Evolutionary conservation across 1,284 basidiomycete genomes (phyloP).

Genomic region (Irpex sp.): DNA sequence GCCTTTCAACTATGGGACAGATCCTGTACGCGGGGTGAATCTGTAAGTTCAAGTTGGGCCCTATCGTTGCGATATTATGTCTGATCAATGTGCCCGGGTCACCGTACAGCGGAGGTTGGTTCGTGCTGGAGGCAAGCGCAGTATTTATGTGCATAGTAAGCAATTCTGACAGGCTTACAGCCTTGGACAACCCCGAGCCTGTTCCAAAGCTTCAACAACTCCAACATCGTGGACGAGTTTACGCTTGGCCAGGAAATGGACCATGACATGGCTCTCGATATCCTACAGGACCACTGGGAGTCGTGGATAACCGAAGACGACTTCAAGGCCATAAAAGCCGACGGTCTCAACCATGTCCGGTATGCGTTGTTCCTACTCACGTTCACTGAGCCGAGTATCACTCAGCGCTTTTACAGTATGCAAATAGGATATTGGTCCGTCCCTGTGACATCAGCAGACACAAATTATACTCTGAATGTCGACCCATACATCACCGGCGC

Average conservation of each 20-base stretch:
- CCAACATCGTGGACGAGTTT: constrained; percentile 63
- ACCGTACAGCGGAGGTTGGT: constrained; percentile 53
- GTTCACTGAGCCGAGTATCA: neutral
- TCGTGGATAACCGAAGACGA: constrained; percentile 76
- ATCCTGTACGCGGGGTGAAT: constrained; percentile 60
- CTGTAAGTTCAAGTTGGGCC: constrained; percentile 38
- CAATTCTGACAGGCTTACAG: constrained; percentile 28
- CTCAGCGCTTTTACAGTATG: constrained; percentile 39
- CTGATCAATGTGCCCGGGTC: neutral
- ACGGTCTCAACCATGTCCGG: constrained; percentile 78
- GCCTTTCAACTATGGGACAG: constrained; percentile 48
- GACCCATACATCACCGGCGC: constrained; percentile 62
- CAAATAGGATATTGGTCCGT: constrained; percentile 78
- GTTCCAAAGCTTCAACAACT: constrained; percentile 61
- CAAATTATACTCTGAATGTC: constrained; percentile 43
- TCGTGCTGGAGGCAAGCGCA: constrained; percentile 52
- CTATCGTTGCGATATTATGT: neutral
- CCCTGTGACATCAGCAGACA: constrained; percentile 51
- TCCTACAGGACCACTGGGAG: constrained; percentile 62
- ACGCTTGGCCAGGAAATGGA: constrained; percentile 61
- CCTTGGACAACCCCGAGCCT: constrained; percentile 76
- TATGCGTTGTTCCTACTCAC: constrained; percentile 19
- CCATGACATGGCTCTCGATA: constrained; percentile 37
- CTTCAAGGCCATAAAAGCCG: constrained; percentile 59
- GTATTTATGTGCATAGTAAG: neutral